Evolutionary conservation across 345 rosid species (phyloP), one percentile per base, ranked within the genome.

Genomic region (Garcia nutans): DNA sequence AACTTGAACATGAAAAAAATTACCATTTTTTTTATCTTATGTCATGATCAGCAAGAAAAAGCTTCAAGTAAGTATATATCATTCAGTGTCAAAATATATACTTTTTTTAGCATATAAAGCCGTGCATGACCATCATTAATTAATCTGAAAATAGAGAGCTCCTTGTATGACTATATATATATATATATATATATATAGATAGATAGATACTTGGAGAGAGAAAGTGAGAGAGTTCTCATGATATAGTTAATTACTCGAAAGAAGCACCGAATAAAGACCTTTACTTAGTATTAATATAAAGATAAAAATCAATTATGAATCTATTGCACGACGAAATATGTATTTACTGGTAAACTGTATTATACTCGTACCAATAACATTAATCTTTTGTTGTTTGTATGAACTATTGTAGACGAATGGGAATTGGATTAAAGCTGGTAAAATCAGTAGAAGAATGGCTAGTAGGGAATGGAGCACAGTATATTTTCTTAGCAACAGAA

Each of bases 371-470:
- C 31, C 31, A 28, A 28, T 28, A 28, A 28, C 31, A 28, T 28
- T 28, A 28, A 2, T 28, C 31, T 28, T 28, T 28, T 28, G 31
- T 28, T 28, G 31, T 28, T 22, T 58, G 41, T 44, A 2, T 3
- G 26, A 24, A 61, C 24, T 33, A 65, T 26, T 74, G 65, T 63
- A 87, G 92, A 84, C 64, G 92, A 49, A 77, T 80, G 89, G 90
- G 90, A 74, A 89, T 89, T 45, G 92, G 92, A 55, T 73, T 84
- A 13, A 78, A 75, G 57, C 92, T 89, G 45, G 84, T 89, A 17
- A 83, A 78, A 63, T 77, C 90, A 22, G 73, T 86, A 26, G 92
- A 87, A 74, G 89, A 87, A 65, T 89, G 90, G 89, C 76, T 87
- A 76, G 54, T 69, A 15, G 74, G 73, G 42, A 83, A 84, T 45